Evolutionary conservation across 306 rosid genomes (phyloP), one percentile per base, ranked within the genome.

Genomic region (Cucurbita maxima): DNA sequence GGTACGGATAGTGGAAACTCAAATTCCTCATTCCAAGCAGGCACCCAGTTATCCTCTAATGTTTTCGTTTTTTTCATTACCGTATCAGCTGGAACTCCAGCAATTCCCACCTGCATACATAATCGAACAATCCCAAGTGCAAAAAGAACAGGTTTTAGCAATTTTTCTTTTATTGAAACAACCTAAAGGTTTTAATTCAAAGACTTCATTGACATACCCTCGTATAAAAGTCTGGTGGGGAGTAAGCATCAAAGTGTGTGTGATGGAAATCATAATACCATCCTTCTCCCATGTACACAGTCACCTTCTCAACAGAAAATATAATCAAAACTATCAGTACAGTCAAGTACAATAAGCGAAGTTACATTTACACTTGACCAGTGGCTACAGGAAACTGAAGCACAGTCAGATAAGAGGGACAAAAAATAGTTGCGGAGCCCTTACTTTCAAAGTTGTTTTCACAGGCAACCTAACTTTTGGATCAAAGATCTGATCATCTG

Each of bases 181-280:
- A 61, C 40, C 68, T 34, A 12, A 12, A 30, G 47, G 11, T 14
- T 38, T 62, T 38, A 16, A 40, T 3, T 37, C 50, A 58, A 37
- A 71, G 63, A 71, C 66, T 43, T 59, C 71, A 30, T 67, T 7
- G 75, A 81, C 88, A 86, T 83, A 95, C 99, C 85, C 99, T 89
- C 5, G 97, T 68, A 73, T 95, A 95, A 83, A 95, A 95, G 82
- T 95, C 99, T 7, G 99, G 99, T 22, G 99, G 99, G 51, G 97
- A 95, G 77, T 75, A 95, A 54, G 88, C 89, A 79, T 95, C 99
- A 41, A 91, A 95, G 86, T 89, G 97, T 0, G 96, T 88, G 78
- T 80, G 91, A 43, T 57, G 71, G 77, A 95, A 95, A 84, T 95
- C 99, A 70, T 84, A 77, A 73, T 83, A 87, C 99, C 99, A 95